phyloP scores from a whole-genome alignment of 768 basidiomycete genomes.

The Mycena floridula region DNA sequence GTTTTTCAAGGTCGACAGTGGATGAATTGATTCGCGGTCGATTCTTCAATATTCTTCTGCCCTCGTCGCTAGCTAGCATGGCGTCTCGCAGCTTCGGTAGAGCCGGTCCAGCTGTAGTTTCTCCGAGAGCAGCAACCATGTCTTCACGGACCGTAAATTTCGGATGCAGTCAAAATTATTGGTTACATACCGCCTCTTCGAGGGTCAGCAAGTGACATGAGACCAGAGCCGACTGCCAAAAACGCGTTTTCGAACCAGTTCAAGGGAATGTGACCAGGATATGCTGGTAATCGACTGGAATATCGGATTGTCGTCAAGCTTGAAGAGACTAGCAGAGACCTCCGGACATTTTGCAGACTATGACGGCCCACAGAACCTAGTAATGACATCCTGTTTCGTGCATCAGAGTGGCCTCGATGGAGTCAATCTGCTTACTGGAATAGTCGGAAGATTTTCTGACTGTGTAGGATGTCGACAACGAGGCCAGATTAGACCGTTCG shows the following conservation, averaged over 20 bases:
- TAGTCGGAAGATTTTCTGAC: no score
- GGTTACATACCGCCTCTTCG: slow-evolving; percentile 68
- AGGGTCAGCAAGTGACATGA: slow-evolving; percentile 78
- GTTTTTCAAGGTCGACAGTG: slow-evolving; percentile 65
- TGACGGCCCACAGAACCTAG: no score
- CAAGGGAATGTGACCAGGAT: slow-evolving; percentile 78
- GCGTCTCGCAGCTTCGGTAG: slow-evolving; percentile 68
- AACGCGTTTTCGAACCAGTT: slow-evolving; percentile 79
- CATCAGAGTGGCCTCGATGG: no score
- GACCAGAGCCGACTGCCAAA: slow-evolving; percentile 78
- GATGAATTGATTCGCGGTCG: slow-evolving; percentile 75
- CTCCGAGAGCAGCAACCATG: slow-evolving; percentile 92
- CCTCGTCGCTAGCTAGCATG: slow-evolving; percentile 79
- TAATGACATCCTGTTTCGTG: no score
- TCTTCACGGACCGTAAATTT: slow-evolving; percentile 39
- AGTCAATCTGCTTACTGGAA: no score
- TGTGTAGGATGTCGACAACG: no score
- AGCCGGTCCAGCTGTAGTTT: slow-evolving; percentile 81
- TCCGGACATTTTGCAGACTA: no score
- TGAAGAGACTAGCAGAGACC: not conserved
- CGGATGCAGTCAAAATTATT: not conserved
- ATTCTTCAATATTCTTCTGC: slow-evolving; percentile 76
- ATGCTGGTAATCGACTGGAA: slow-evolving; percentile 38
- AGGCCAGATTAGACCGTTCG: no score
- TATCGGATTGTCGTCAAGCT: not conserved